Evolutionary conservation across 1,139 yeast species (phyloP), one percentile per base, ranked within the genome.

Genomic region (Groenewaldozyma sp.): DNA sequence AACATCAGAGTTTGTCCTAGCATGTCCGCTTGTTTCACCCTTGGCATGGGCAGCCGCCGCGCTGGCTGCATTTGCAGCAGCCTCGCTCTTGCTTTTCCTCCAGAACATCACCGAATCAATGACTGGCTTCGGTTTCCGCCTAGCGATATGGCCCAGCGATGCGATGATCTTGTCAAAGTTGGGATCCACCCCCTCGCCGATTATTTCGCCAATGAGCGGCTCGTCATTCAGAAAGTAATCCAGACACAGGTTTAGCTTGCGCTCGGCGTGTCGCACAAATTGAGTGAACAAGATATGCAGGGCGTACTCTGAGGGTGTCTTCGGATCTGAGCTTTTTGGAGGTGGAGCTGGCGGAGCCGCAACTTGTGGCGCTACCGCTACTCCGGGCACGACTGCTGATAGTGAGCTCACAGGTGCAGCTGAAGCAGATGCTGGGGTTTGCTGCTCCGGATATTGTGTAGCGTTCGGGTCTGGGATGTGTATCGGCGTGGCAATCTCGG

Each of bases 41-140:
- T 39, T 38, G 31, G 46, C 45, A 40, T 43, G 36, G 42, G 37
- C 35, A 38, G 42, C 34, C 31, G 35, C 34, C 11, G 37, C 43
- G 34, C 39, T 45, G 17, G 55, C 78, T 0, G 94, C 94, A 65
- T 78, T 68, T 3, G 78, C 71, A 0, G 94, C 87, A 3, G 83
- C 80, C 51, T 88, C 96, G 22, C 93, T 78, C 58, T 91, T 80
- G 3, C 93, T 76, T 58, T 88, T 86, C 44, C 98, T 71, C 99
- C 99, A 91, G 56, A 83, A 88, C 97, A 93, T 88, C 44, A 91
- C 95, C 18, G 95, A 84, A 58, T 93, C 98, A 34, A 93, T 88
- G 3, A 93, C 96, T 0, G 96, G 95, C 54, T 87, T 88, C 0
- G 97, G 97, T 51, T 87, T 84, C 28, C 81, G 71, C 43, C 87